Percentiles rank a stretch among this genome's conserved stretches.
phyloP scores from a whole-genome alignment of 2,329 filamentous ascomycete species.

The Aspergillus hiratsukae region DNA sequence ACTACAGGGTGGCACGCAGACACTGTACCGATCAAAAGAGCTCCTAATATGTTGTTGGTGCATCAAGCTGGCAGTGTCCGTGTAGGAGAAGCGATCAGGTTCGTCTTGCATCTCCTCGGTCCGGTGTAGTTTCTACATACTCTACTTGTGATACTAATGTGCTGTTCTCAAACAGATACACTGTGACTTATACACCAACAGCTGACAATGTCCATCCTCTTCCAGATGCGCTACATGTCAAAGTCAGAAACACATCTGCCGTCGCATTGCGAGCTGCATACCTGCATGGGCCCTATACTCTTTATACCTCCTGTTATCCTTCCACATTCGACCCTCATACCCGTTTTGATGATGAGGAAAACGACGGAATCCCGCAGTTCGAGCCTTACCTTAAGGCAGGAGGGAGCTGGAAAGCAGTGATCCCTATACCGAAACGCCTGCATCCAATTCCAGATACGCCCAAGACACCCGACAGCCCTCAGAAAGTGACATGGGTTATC shows the following conservation, averaged over 20 bases:
- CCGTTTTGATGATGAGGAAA: conserved; percentile 65
- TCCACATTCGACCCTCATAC: conserved; percentile 76
- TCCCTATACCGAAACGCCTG: conserved; percentile 75
- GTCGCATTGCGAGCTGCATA: conserved; percentile 91
- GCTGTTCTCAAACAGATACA: conserved; percentile 50
- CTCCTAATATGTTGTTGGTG: conserved; percentile 70
- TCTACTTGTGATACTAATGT: background rate
- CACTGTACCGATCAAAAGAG: conserved; percentile 16
- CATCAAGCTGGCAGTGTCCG: conserved; percentile 90
- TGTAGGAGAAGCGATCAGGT: conserved; percentile 90
- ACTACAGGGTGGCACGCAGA: conserved; percentile 33
- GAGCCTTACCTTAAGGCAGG: conserved; percentile 96
- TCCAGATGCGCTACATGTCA: conserved; percentile 73
- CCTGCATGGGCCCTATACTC: conserved; percentile 89
- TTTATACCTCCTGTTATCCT: conserved; percentile 83
- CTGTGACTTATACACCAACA: conserved; percentile 84
- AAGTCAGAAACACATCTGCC: conserved; percentile 86
- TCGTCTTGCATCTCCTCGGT: conserved; percentile 28
- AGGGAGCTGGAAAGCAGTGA: conserved; percentile 74
- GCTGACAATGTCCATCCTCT: conserved; percentile 85
- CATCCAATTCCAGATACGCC: conserved; percentile 50
- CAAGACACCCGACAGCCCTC: conserved; percentile 33
- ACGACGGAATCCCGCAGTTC: conserved; percentile 79
- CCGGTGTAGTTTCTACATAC: background rate
- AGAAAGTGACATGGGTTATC: conserved; percentile 77